Evolutionary conservation across 495 filamentous ascomycete genomes (phyloP).

Genomic region (Elasticomyces elasticus): DNA sequence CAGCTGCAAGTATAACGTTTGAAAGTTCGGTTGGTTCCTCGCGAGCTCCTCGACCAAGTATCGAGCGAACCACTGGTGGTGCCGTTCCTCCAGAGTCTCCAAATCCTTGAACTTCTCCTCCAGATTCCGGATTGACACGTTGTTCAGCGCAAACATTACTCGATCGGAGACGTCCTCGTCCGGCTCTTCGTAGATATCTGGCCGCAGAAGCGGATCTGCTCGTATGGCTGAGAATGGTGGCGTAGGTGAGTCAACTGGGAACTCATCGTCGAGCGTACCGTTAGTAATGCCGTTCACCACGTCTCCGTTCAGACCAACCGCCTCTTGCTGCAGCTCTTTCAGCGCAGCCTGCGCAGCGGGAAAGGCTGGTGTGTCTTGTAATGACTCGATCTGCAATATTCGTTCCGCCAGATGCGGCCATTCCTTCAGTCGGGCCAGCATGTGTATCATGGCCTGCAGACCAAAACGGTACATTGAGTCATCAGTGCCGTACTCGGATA

Average conservation of each 20-base stretch:
- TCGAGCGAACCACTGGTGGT: constrained; percentile 91
- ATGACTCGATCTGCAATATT: constrained; percentile 64
- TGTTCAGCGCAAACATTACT: constrained; percentile 92
- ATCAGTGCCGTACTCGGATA: constrained; percentile 67
- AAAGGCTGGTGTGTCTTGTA: constrained; percentile 74
- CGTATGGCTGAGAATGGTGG: constrained; percentile 60
- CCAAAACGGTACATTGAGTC: constrained; percentile 97
- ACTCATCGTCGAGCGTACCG: constrained; percentile 52
- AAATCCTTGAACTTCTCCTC: constrained; percentile 71
- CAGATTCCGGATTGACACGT: constrained; percentile 81
- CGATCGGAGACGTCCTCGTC: constrained; percentile 78
- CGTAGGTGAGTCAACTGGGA: constrained; percentile 44
- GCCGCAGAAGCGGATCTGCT: constrained; percentile 53
- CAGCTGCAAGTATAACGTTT: constrained; percentile 81
- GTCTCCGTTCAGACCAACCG: constrained; percentile 38
- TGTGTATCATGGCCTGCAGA: constrained; percentile 86
- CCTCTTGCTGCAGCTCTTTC: constrained; percentile 40
- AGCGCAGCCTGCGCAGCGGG: constrained; percentile 72
- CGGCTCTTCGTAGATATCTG: constrained; percentile 63
- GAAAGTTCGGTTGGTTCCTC: constrained; percentile 92
- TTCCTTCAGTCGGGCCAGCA: constrained; percentile 70
- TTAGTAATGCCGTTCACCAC: constrained; percentile 38
- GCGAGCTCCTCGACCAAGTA: constrained; percentile 95
- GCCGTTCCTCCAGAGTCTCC: constrained; percentile 60
- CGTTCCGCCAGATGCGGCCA: constrained; percentile 85